phyloP scores from a whole-genome alignment of 495 filamentous ascomycete species.

The Oidiodendron maius region DNA sequence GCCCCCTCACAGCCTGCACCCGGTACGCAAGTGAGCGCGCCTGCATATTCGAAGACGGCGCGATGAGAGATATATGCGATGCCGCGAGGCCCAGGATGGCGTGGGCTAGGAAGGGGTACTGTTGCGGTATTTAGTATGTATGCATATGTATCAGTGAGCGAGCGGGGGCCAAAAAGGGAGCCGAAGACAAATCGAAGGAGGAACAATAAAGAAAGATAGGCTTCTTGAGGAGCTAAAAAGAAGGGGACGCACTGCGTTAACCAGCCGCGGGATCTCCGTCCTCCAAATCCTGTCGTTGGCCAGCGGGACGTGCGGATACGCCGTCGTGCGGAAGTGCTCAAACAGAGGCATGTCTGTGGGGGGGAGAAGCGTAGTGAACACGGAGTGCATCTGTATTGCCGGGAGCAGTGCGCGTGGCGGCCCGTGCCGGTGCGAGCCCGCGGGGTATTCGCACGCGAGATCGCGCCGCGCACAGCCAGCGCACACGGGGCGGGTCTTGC shows the following conservation, averaged over 20 bases:
- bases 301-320: constrained; percentile 1
- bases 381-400: too few relatives aligned
- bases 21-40: constrained; percentile 1
- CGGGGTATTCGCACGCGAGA: too few relatives aligned
- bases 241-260: neutral
- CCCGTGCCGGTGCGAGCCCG: too few relatives aligned
- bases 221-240: too few relatives aligned
- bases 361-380: too few relatives aligned
- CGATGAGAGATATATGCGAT: neutral
- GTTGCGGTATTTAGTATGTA: too few relatives aligned
- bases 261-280: neutral
- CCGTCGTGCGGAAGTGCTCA: neutral
- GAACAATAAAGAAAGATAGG: too few relatives aligned
- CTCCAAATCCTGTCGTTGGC: neutral
- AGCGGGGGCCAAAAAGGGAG: neutral
- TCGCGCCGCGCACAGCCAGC: too few relatives aligned
- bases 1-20: neutral
- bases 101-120: constrained; percentile 3
- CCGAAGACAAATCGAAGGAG: neutral
- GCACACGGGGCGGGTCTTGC: too few relatives aligned
- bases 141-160: too few relatives aligned
- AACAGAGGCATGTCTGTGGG: constrained; percentile 4
- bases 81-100: constrained; percentile 1
- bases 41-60: neutral
- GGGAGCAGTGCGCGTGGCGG: too few relatives aligned